A percentile compares a stretch with the other conserved stretches of the same genome.
phyloP scores from a whole-genome alignment of 2,329 filamentous ascomycete species.

The Arthrobotrys conoides region DNA sequence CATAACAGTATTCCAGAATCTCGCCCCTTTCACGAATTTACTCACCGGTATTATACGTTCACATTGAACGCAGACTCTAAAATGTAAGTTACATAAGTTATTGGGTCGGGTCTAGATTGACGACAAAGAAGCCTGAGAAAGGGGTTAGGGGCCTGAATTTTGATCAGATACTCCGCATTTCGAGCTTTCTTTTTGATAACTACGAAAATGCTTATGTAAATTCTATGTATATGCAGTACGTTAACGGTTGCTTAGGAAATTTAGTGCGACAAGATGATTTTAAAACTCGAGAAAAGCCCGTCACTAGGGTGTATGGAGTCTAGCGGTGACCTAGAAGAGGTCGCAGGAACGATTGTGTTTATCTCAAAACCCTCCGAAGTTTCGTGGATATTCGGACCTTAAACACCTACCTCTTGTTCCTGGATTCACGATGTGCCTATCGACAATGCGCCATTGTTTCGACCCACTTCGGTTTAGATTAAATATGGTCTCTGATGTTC shows the following conservation, averaged over 20 bases:
- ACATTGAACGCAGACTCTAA: neutral
- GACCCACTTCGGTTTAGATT: neutral
- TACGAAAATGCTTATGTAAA: neutral
- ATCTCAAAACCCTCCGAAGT: conserved; percentile 46
- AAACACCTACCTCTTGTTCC: conserved; percentile 16
- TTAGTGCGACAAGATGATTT: conserved; percentile 5
- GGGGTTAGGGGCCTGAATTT: neutral
- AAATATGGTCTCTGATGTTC: neutral
- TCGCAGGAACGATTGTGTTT: neutral
- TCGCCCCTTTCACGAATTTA: neutral
- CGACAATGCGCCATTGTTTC: conserved; percentile 19
- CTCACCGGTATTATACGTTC: neutral
- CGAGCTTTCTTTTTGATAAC: neutral
- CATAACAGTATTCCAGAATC: no score
- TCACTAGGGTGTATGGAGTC: neutral
- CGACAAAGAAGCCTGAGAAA: neutral
- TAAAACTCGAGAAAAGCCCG: neutral
- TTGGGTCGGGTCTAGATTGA: neutral
- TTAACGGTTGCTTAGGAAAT: neutral
- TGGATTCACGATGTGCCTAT: conserved; percentile 40
- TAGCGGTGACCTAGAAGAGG: neutral
- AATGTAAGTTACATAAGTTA: neutral
- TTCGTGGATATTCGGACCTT: conserved; percentile 50
- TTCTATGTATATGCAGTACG: neutral
- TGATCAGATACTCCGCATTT: neutral